These are phyloP conservation scores for Copromyces sp. DNA, from an alignment of 495 filamentous ascomycete species.

Conservation along the genomic window DNA sequence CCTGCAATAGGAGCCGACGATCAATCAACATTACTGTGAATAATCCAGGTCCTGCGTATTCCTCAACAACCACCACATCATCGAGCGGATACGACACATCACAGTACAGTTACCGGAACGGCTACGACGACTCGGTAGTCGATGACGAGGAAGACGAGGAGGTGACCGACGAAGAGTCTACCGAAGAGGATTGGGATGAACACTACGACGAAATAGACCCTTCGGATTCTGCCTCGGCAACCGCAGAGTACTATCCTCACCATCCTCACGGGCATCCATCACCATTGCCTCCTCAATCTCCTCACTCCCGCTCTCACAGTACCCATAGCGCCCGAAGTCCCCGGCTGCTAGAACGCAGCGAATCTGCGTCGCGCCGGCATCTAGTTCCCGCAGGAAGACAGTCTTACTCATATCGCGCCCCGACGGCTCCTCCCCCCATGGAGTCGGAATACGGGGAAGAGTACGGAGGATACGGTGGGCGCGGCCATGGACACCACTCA, in stretches of 20 bases:
- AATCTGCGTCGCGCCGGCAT: slow-evolving; percentile 27
- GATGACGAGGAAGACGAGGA: slow-evolving; percentile 42
- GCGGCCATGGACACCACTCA: slow-evolving; percentile 20
- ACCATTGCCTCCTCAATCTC: background rate
- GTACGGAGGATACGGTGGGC: slow-evolving; percentile 22
- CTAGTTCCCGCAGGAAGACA: slow-evolving; percentile 26
- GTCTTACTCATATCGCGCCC: slow-evolving; percentile 25
- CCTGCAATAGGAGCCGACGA: slow-evolving; percentile 34
- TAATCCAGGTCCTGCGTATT: slow-evolving; percentile 20
- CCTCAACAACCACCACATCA: slow-evolving; percentile 8
- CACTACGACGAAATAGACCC: slow-evolving; percentile 60
- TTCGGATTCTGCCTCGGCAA: slow-evolving; percentile 68
- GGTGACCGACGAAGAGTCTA: slow-evolving; percentile 24
- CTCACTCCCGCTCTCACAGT: background rate
- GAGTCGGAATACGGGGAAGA: slow-evolving; percentile 39
- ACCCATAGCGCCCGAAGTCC: slow-evolving; percentile 19
- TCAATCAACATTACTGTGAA: slow-evolving; percentile 41
- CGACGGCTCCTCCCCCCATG: slow-evolving; percentile 31
- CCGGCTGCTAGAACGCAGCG: slow-evolving; percentile 15
- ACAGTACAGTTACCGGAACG: slow-evolving; percentile 12
- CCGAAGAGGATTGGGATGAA: slow-evolving; percentile 41
- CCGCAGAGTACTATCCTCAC: slow-evolving; percentile 14
- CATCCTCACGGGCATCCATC: slow-evolving; percentile 6
- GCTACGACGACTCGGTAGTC: slow-evolving; percentile 34
- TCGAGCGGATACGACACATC: slow-evolving; percentile 22